Evolutionary conservation across 2,329 filamentous ascomycete species (phyloP).

Genomic region (Westerdykella sp.): DNA sequence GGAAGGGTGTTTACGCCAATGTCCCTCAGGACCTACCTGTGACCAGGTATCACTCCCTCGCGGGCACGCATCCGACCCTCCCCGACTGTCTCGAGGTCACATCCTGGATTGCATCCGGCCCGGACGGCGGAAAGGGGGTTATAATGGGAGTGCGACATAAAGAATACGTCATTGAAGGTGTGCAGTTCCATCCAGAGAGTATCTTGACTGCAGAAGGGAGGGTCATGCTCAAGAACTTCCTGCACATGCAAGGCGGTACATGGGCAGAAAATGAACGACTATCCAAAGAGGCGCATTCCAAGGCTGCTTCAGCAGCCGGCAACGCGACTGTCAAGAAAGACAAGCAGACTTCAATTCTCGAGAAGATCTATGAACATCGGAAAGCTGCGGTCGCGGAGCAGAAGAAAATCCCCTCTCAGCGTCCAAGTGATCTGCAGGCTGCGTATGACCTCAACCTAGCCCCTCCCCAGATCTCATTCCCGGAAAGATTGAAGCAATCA

Average conservation of each 20-base stretch:
- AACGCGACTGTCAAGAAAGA: conserved; percentile 26
- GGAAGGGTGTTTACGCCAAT: conserved; percentile 83
- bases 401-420: conserved; percentile 77
- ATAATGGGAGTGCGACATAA: conserved; percentile 98
- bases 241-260: conserved; percentile 80
- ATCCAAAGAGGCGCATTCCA: conserved; percentile 29
- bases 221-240: conserved; percentile 86
- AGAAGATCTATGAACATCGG: conserved; percentile 82
- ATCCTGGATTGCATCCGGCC: conserved; percentile 75
- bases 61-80: conserved; percentile 81
- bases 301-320: conserved; percentile 27
- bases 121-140: conserved; percentile 70
- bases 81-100: conserved; percentile 82
- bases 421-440: conserved; percentile 76
- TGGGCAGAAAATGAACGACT: conserved; percentile 74
- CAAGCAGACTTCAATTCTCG: conserved; percentile 79
- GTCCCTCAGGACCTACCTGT: conserved; percentile 76
- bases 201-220: conserved; percentile 88
- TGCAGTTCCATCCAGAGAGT: conserved; percentile 97
- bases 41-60: conserved; percentile 92
- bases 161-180: conserved; percentile 83
- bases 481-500: conserved; percentile 70
- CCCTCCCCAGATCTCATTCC: conserved; percentile 75
- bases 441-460: conserved; percentile 79
- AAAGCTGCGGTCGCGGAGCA: conserved; percentile 70